Evolutionary conservation across 1,284 basidiomycete species (phyloP).

Genomic region (Wolfiporia cocos): DNA sequence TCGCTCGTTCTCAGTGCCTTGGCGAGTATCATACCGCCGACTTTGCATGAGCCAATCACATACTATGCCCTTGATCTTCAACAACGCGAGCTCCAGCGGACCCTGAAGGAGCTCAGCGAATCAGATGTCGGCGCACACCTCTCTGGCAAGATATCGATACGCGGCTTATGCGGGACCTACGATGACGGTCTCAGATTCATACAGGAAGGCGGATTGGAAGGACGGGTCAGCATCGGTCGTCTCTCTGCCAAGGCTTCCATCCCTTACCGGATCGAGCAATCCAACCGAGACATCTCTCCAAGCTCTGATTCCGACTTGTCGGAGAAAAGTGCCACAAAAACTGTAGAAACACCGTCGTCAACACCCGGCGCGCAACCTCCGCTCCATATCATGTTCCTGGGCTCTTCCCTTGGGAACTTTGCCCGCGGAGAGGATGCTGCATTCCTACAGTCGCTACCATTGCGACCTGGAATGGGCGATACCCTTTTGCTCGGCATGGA

Average conservation of each 20-base stretch:
- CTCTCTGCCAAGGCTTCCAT: slow-evolving; percentile 12
- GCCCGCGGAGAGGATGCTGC: slow-evolving; percentile 62
- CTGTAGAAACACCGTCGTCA: slow-evolving; percentile 31
- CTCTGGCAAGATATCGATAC: slow-evolving; percentile 64
- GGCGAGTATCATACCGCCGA: slow-evolving; percentile 40
- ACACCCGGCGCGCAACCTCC: slow-evolving; percentile 39
- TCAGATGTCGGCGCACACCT: slow-evolving; percentile 63
- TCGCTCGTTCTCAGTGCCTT: slow-evolving; percentile 81
- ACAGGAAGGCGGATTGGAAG: slow-evolving; percentile 50
- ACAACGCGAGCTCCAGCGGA: slow-evolving; percentile 78
- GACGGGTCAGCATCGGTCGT: slow-evolving; percentile 13
- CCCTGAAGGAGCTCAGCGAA: slow-evolving; percentile 62
- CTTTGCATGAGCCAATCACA: slow-evolving; percentile 44
- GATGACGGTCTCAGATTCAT: slow-evolving; percentile 74
- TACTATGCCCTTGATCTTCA: slow-evolving; percentile 96
- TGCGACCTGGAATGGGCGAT: slow-evolving; percentile 67
- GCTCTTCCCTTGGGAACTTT: slow-evolving; percentile 94
- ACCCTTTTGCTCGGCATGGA: slow-evolving; percentile 83
- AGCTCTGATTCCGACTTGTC: slow-evolving; percentile 27
- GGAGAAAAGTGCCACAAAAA: slow-evolving; percentile 17
- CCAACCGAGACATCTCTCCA: slow-evolving; percentile 26
- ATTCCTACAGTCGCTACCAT: slow-evolving; percentile 78
- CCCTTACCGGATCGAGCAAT: slow-evolving; percentile 14
- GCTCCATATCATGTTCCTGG: slow-evolving; percentile 87
- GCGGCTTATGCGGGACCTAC: slow-evolving; percentile 88